A percentile compares a stretch with the other conserved stretches of the same genome.
These are phyloP conservation scores for Carallia brachiata DNA, from an alignment of 345 rosid genomes.

Conservation along the genomic window DNA sequence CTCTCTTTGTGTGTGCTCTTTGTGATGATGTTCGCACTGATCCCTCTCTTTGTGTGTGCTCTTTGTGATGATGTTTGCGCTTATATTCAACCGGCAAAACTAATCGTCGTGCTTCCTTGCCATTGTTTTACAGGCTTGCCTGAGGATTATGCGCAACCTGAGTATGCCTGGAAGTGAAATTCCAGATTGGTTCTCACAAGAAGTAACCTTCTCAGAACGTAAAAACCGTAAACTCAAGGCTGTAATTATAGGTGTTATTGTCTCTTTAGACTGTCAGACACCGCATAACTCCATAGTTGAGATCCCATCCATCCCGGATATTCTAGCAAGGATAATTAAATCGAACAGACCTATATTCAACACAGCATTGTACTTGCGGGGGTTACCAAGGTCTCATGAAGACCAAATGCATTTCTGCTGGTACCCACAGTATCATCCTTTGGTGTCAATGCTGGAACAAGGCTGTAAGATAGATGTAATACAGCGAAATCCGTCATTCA, in stretches of 20 bases:
- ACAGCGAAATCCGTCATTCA: constrained; percentile 12
- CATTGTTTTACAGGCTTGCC: constrained; percentile 33
- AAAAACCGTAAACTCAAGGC: constrained; percentile 41
- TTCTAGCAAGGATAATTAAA: constrained; percentile 37
- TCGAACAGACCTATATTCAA: neutral
- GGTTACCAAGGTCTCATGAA: constrained; percentile 44
- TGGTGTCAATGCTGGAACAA: constrained; percentile 35
- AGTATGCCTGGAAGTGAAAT: constrained; percentile 58
- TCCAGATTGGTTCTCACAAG: constrained; percentile 56
- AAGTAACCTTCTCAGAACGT: constrained; percentile 29
- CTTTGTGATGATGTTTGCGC: neutral
- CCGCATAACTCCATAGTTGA: constrained; percentile 28
- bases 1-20: neutral
- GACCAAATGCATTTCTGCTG: constrained; percentile 58
- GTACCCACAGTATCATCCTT: constrained; percentile 29
- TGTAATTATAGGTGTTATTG: constrained; percentile 44
- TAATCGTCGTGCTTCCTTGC: neutral
- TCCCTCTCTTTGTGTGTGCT: neutral
- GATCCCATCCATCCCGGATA: constrained; percentile 35
- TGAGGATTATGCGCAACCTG: constrained; percentile 40
- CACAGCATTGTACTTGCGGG: constrained; percentile 32
- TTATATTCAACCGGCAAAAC: neutral
- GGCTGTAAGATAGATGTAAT: constrained; percentile 37
- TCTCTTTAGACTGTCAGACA: constrained; percentile 36
- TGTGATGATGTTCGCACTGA: neutral